Percentiles rank a stretch among this genome's conserved stretches.
phyloP scores from a whole-genome alignment of 2,329 filamentous ascomycete species.

The Botrytis porri region DNA sequence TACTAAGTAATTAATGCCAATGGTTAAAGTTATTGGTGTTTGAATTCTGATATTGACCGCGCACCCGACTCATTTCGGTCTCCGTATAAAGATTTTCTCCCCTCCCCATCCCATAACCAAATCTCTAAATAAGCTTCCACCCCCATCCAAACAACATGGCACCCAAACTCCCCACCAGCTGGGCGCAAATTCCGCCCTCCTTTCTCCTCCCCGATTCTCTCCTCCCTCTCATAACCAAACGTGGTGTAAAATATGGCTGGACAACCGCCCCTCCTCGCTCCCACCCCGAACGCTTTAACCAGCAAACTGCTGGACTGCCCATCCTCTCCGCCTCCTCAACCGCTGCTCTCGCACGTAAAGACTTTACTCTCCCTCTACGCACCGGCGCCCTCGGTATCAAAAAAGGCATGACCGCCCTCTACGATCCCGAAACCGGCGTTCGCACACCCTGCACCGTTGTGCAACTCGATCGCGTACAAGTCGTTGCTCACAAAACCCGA shows the following conservation, averaged over 20 bases:
- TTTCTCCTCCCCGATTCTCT: conserved; percentile 37
- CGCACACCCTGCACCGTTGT: conserved; percentile 87
- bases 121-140: conserved; percentile 20
- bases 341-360: conserved; percentile 58
- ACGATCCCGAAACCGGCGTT: conserved; percentile 69
- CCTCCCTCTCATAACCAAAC: conserved; percentile 37
- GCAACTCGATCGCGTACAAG: conserved; percentile 89
- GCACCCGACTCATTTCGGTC: conserved; percentile 22
- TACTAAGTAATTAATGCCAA: background rate
- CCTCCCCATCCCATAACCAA: conserved; percentile 16
- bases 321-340: conserved; percentile 55
- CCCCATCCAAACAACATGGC: conserved; percentile 33
- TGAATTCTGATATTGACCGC: conserved; percentile 36
- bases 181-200: conserved; percentile 34
- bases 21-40: background rate
- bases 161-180: conserved; percentile 39
- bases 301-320: conserved; percentile 54
- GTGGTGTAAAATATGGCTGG: conserved; percentile 51
- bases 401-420: conserved; percentile 94
- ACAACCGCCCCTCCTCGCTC: conserved; percentile 51
- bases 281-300: conserved; percentile 57
- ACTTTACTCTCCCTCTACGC: conserved; percentile 60
- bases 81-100: conserved; percentile 31
- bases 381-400: conserved; percentile 84
- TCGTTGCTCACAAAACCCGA: conserved; percentile 80